Evolutionary conservation across 2,329 filamentous ascomycete species (phyloP).

Genomic region (Daldinia sp.): DNA sequence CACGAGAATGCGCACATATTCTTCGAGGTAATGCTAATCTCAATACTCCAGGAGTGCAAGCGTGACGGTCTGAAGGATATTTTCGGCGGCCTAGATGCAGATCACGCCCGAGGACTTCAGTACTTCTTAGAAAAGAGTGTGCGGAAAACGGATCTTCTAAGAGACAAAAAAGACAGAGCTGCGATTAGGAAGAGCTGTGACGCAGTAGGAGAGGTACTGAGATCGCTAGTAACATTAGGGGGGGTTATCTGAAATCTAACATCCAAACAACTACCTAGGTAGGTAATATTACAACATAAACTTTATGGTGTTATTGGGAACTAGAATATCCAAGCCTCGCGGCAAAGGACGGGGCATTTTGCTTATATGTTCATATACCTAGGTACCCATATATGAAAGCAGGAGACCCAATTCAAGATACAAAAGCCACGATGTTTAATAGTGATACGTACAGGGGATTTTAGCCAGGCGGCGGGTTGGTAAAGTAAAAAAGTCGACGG

Average conservation of each 20-base stretch:
- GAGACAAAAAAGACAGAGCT: constrained; percentile 57
- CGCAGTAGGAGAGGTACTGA: constrained; percentile 51
- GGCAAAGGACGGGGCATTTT: too few relatives aligned
- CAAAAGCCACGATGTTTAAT: too few relatives aligned
- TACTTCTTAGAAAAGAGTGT: constrained; percentile 83
- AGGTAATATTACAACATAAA: too few relatives aligned
- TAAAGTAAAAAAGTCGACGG: constrained; percentile 11
- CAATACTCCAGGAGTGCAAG: constrained; percentile 73
- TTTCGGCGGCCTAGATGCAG: constrained; percentile 70
- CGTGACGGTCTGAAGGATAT: constrained; percentile 67
- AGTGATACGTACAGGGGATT: too few relatives aligned
- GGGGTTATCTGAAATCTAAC: too few relatives aligned
- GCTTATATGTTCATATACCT: too few relatives aligned
- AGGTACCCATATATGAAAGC: too few relatives aligned
- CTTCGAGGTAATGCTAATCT: constrained; percentile 81
- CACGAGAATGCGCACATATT: constrained; percentile 80
- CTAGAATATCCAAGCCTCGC: too few relatives aligned
- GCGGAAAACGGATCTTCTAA: constrained; percentile 66
- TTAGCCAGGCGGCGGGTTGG: too few relatives aligned
- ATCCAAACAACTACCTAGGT: too few relatives aligned
- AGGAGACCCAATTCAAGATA: too few relatives aligned
- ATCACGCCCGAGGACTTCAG: constrained; percentile 76
- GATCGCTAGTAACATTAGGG: constrained; percentile 38
- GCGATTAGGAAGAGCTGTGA: constrained; percentile 58
- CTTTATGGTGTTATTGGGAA: too few relatives aligned